Evolutionary conservation across 208 protist species (phyloP), one percentile per base, ranked within the genome.

Genomic region (Leishmania martiniquensis): DNA sequence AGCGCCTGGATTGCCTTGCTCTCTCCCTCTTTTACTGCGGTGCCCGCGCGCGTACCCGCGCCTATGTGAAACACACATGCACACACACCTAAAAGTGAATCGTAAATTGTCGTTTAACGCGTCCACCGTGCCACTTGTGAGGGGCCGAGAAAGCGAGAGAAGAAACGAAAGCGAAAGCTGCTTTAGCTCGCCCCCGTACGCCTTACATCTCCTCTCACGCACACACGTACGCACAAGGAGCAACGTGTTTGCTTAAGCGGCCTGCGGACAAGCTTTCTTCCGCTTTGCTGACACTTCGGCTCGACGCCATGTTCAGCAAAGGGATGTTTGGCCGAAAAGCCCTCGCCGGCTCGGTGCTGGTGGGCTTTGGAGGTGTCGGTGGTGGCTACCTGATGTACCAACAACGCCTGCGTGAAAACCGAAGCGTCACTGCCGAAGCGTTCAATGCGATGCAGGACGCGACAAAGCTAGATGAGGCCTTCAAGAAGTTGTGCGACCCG

Each of bases 371-470:
- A 20, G 89, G 83, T 17, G 39, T 85, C 0, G 93, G 84, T 57
- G 89, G 88, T 15, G 91, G 85, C 34, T 94, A 94, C 68, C 77
- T 85, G 2, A 89, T 88, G 68, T 97, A 96, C 78, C 85, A 95
- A 75, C 89, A 89, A 65, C 87, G 94, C 25, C 75, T 97, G 25
- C 75, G 82, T 12, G 90, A 96, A n/a, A 97, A 97, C 85, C 75
- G 81, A 39, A 92, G 88, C 74, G 87, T 93, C 39, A 87, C 88
- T 0, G 92, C 94, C 4, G 91, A 96, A 63, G 74, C 82, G 25
- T 97, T 93, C 77, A 96, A 97, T 76, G 92, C 89, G 0, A 62
- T 74, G 44, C 94, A 97, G 82, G 87, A 94, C 71, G 65, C 83
- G 37, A 80, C 80, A 34, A 80, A 86, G 62, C 77, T 97, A 17